Evolutionary conservation across 1,284 basidiomycete species (phyloP), one percentile per base, ranked within the genome.

Genomic region (Trichosporon faecale): DNA sequence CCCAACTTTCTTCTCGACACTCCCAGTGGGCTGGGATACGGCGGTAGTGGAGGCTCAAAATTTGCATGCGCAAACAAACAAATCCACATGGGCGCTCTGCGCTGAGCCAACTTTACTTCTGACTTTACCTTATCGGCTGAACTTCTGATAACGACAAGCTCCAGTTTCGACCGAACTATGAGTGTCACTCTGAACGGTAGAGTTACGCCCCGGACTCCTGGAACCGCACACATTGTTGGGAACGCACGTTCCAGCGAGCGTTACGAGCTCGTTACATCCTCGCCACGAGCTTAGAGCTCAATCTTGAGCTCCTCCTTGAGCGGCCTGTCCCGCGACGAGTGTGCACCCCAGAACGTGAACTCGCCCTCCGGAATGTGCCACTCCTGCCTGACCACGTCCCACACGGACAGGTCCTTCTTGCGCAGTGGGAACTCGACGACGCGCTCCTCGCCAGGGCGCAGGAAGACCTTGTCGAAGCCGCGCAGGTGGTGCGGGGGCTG

Each of bases 391-490:
- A 72, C 71, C 8, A 83, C 82, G 68, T 82, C 80, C 84, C 84
- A 86, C 11, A 84, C 77, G 6, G 84, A 75, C 35, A 85, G 65
- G 70, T 85, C 85, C 76, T 85, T 85, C 73, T 82, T 82, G 31
- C 82, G 76, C 82, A 85, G 70, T 7, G 77, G 76, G 72, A 85
- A 80, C 8, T 79, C 72, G 23, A 83, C 78, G 0, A 74, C 80
- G 37, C 60, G 52, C 0, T 60, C 77, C 66, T 82, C 68, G 7
- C 82, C 82, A 0, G 81, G 73, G 29, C 75, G 49, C 21, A 85
- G 77, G 67, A 72, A 76, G 0, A 78, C 75, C 71, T 83, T 83
- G 65, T 70, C 76, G 72, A 80, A 85, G 14, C 82, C 85, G 63
- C 80, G 76, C 16, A 84, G 76, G 60, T 80, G 78, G 23, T 76